Evolutionary conservation across 306 rosid species (phyloP), one percentile per base, ranked within the genome.

Genomic region (Albizia julibrissin): DNA sequence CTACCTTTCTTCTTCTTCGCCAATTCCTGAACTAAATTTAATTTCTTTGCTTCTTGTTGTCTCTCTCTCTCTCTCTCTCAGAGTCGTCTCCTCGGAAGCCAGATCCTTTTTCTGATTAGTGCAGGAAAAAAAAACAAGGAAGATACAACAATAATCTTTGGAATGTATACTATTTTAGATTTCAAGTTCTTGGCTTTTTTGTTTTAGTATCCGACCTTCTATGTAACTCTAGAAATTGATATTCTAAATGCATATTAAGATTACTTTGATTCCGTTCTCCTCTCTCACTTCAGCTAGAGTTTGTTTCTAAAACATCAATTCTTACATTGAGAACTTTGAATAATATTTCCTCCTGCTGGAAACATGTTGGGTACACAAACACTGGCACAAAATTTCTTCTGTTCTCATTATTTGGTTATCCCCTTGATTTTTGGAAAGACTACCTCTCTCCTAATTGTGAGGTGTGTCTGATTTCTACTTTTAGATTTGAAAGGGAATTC

Each of bases 271-370:
- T 77, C 71, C 64, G 19, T 66, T 80, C 54, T 80, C 33, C 68
- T 46, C 81, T 62, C 81, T 82, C 76, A 81, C 40, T 69, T 75
- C 46, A 72, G 13, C 22, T 11, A 59, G 5, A 61, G 67, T 69
- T 47, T 59, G 70, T 75, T 83, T 74, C 76, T 74, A 37, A 73
- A 78, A 33, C 86, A 27, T 40, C 33, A 70, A 72, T 39, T 86
- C 49, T 80, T 75, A 40, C 77, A 61, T 75, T 80, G 29, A 71
- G 42, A 67, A 50, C 47, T 56, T 21, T 56, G 61, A 78, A 61
- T 29, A 43, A 46, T 3, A 54, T 52, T 87, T 37, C 81, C 40
- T 71, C 68, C 15, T 46, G 15, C 29, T 65, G 33, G 70, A 40
- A 54, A 50, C 78, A 64, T 34, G 37, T 58, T 21, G 27, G 29